Percentiles rank a stretch among this genome's conserved stretches.
Conservation (phyloP, 1,284 basidiomycete genomes). For the Trametes sp. region DNA sequence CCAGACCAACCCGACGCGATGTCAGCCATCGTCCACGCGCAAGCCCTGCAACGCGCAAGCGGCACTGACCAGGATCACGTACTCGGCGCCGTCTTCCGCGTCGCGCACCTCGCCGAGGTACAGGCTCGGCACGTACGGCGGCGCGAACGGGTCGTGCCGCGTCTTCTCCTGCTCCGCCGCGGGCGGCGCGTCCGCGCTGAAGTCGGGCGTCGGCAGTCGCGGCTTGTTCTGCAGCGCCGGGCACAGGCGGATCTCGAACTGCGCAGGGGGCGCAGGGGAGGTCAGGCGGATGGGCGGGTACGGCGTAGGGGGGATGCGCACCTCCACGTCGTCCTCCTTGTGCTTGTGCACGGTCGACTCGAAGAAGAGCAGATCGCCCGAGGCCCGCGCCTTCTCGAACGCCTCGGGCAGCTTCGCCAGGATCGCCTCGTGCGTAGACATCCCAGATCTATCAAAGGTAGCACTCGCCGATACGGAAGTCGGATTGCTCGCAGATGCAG, state of each 20-base stretch:
- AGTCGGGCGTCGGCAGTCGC: slow-evolving; percentile 54
- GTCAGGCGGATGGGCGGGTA: not conserved
- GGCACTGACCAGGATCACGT: slow-evolving; percentile 75
- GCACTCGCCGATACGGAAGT: not conserved
- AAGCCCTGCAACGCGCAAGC: too few relatives aligned
- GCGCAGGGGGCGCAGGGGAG: slow-evolving; percentile 2
- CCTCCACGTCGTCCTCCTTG: slow-evolving; percentile 62
- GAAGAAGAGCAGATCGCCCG: slow-evolving; percentile 80
- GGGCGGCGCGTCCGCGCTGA: slow-evolving; percentile 42
- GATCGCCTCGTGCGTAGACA: slow-evolving; percentile 54
- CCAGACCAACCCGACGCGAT: too few relatives aligned
- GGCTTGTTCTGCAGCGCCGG: slow-evolving; percentile 84
- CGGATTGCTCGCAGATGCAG: not conserved
- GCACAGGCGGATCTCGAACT: slow-evolving; percentile 87
- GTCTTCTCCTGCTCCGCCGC: slow-evolving; percentile 43
- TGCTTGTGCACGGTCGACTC: slow-evolving; percentile 71
- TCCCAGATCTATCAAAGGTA: slow-evolving; percentile 16
- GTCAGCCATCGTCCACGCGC: too few relatives aligned
- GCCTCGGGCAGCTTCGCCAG: slow-evolving; percentile 63
- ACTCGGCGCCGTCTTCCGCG: slow-evolving; percentile 65
- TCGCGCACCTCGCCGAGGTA: slow-evolving; percentile 77
- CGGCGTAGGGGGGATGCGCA: slow-evolving; percentile 42
- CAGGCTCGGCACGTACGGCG: slow-evolving; percentile 80
- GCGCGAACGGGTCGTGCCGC: slow-evolving; percentile 74
- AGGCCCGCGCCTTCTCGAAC: slow-evolving; percentile 68